Conservation (phyloP, 2,329 filamentous ascomycete species). For the Hypoxylon sp. region DNA sequence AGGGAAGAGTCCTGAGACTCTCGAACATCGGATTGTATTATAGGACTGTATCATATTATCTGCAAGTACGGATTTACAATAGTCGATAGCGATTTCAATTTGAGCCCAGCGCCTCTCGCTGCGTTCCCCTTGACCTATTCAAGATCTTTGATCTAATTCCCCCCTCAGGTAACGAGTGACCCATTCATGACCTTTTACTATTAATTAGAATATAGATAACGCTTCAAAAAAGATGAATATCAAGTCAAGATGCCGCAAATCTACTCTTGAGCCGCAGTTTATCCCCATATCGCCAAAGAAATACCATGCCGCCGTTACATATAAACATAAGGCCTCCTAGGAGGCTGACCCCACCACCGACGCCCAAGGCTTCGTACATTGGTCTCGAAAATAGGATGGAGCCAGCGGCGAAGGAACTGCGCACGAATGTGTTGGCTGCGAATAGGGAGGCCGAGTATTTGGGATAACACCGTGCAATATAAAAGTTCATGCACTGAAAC, state of each 20-base stretch:
- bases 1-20: conserved; percentile 15
- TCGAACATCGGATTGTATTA: conserved; percentile 25
- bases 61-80: conserved; percentile 19
- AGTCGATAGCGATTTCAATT: conserved; percentile 23
- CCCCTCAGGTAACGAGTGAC: too few species aligned
- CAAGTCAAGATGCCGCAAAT: conserved; percentile 32
- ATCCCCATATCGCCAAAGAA: conserved; percentile 29
- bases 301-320: conserved; percentile 30
- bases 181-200: neutral
- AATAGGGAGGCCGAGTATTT: conserved; percentile 37
- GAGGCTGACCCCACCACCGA: conserved; percentile 32
- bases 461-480: conserved; percentile 44
- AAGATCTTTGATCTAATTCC: neutral
- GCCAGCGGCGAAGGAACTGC: conserved; percentile 29
- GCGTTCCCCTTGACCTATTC: neutral
- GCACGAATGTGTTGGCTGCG: conserved; percentile 35
- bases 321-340: conserved; percentile 30
- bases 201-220: neutral
- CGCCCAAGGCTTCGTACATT: conserved; percentile 31
- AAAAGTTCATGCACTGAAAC: conserved; percentile 48
- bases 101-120: conserved; percentile 5
- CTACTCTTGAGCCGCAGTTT: conserved; percentile 30
- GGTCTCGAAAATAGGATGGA: conserved; percentile 34
- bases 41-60: conserved; percentile 26
- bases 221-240: neutral